Evolutionary conservation across 2,329 filamentous ascomycete species (phyloP).

Genomic region (Xylaria sp.): DNA sequence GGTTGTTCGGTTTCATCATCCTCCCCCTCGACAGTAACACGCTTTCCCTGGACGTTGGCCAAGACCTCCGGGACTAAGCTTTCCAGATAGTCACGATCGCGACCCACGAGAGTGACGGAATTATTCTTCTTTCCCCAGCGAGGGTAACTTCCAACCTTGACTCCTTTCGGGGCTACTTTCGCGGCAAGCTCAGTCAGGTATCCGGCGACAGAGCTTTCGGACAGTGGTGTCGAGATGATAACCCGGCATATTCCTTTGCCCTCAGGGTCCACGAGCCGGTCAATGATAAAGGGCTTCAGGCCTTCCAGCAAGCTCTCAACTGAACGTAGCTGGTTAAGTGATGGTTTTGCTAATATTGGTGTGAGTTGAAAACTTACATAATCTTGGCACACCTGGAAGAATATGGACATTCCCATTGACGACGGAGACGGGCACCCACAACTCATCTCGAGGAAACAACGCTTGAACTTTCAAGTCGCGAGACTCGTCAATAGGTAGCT

Average conservation of each 20-base stretch:
- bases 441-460: constrained; percentile 79
- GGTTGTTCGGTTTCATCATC: constrained; percentile 60
- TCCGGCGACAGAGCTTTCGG: constrained; percentile 85
- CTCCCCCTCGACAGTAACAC: constrained; percentile 78
- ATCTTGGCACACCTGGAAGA: constrained; percentile 84
- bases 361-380: constrained; percentile 66
- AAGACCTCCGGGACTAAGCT: constrained; percentile 82
- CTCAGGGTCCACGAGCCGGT: constrained; percentile 80
- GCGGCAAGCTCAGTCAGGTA: constrained; percentile 84
- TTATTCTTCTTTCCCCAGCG: constrained; percentile 89
- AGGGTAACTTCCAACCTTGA: constrained; percentile 97
- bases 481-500: constrained; percentile 79
- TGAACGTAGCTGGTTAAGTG: constrained; percentile 43
- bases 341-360: not conserved
- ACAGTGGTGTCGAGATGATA: constrained; percentile 85
- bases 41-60: constrained; percentile 76
- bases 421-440: constrained; percentile 91
- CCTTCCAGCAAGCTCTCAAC: constrained; percentile 81
- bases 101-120: constrained; percentile 87
- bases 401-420: constrained; percentile 96
- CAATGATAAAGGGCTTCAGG: constrained; percentile 75
- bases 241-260: constrained; percentile 83
- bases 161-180: constrained; percentile 76
- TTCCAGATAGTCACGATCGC: constrained; percentile 81
- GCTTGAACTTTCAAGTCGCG: constrained; percentile 76